A percentile compares a stretch with the other conserved stretches of the same genome.
These are phyloP conservation scores for Salix koriyanagi DNA, from an alignment of 345 rosid genomes.

Conservation along the genomic window DNA sequence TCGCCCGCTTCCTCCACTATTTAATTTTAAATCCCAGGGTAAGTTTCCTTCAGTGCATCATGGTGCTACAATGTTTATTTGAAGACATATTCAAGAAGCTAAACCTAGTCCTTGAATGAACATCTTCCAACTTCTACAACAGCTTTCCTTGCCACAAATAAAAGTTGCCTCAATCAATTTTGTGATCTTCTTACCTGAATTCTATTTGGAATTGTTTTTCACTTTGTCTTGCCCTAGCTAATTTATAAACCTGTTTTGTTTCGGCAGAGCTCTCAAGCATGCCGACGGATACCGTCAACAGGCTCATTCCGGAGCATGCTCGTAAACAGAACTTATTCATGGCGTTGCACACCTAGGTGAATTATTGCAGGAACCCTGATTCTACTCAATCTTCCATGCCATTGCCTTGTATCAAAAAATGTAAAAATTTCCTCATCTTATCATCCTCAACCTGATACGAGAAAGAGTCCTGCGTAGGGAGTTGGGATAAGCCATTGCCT, in stretches of 20 bases:
- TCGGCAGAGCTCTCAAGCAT: constrained; percentile 70
- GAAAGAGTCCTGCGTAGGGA: constrained; percentile 17
- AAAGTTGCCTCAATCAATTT: neutral
- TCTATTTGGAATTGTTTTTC: neutral
- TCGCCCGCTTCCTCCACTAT: constrained; percentile 91
- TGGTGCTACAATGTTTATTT: neutral
- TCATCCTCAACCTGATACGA: neutral
- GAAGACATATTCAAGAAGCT: neutral
- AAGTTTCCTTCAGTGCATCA: neutral
- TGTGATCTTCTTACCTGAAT: neutral
- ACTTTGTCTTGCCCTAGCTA: neutral
- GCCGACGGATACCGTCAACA: constrained; percentile 53
- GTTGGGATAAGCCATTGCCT: constrained; percentile 7
- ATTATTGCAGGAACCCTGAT: neutral
- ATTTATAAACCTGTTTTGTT: neutral
- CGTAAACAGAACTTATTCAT: constrained; percentile 89
- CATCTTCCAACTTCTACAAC: neutral
- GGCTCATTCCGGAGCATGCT: constrained; percentile 80
- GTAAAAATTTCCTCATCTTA: constrained; percentile 12
- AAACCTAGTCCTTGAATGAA: neutral
- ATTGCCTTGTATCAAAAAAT: constrained; percentile 4
- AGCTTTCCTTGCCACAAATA: neutral
- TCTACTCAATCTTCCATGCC: neutral
- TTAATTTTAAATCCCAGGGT: constrained; percentile 76
- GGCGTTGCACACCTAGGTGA: constrained; percentile 60